Conservation (phyloP, 371 early-diverging fungal genomes). For the Mucor piriformis region DNA sequence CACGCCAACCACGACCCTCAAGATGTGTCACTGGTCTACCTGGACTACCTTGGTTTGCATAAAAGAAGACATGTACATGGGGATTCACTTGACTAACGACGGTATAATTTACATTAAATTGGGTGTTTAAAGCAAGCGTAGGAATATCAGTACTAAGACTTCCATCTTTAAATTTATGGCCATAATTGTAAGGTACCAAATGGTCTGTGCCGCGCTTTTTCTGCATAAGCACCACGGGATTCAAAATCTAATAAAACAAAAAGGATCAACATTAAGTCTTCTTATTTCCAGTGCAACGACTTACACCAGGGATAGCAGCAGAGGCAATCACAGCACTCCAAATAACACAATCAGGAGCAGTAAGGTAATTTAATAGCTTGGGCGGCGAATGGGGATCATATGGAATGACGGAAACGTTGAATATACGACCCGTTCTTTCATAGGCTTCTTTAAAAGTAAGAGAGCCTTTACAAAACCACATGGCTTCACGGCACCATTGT, state of each 20-base stretch:
- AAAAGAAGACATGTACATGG: slow-evolving; percentile 86
- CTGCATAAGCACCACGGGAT: slow-evolving; percentile 79
- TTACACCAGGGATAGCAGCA: slow-evolving; percentile 57
- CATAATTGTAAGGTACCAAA: slow-evolving; percentile 77
- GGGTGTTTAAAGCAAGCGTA: slow-evolving; percentile 69
- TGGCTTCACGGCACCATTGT: slow-evolving; percentile 70
- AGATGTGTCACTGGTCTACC: slow-evolving; percentile 73
- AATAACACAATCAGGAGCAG: slow-evolving; percentile 88
- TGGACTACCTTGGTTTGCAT: slow-evolving; percentile 72
- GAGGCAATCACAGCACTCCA: slow-evolving; percentile 75
- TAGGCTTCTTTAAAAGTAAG: slow-evolving; percentile 91
- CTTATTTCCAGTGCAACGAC: too few relatives aligned
- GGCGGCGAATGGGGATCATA: slow-evolving; percentile 80
- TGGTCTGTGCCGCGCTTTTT: slow-evolving; percentile 66
- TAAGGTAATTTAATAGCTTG: slow-evolving; percentile 85
- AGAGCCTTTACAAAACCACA: slow-evolving; percentile 81
- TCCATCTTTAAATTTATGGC: slow-evolving; percentile 88
- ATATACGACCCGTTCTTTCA: slow-evolving; percentile 82
- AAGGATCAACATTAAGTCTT: background rate
- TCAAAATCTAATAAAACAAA: slow-evolving; percentile 57
- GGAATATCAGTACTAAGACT: slow-evolving; percentile 87
- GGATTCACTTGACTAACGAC: slow-evolving; percentile 93
- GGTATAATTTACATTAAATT: slow-evolving; percentile 87
- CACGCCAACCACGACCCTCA: slow-evolving; percentile 71
- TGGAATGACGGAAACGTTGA: slow-evolving; percentile 85